phyloP scores from a whole-genome alignment of 805 yeast species.

The Pichia thaimueangensis region DNA sequence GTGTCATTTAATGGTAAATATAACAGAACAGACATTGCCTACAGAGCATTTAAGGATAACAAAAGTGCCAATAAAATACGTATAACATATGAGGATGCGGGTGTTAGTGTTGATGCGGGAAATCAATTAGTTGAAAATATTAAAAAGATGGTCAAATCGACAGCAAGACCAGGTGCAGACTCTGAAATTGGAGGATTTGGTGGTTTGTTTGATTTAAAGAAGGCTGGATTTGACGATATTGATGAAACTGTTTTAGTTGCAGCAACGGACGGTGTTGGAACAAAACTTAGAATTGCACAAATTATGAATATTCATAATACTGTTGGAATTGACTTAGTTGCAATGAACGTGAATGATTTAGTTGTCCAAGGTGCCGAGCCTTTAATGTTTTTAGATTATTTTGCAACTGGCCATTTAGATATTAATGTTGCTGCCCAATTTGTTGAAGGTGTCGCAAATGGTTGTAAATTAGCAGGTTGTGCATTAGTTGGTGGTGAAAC shows the following conservation, averaged over 20 bases:
- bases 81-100: constrained; percentile 90
- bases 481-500: constrained; percentile 99
- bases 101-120: constrained; percentile 97
- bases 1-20: constrained; percentile 71
- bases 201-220: constrained; percentile 85
- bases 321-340: constrained; percentile 98
- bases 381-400: constrained; percentile 88
- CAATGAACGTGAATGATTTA: constrained; percentile 97
- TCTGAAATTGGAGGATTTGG: constrained; percentile 99
- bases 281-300: constrained; percentile 93
- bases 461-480: constrained; percentile 92
- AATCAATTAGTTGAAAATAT: constrained; percentile 84
- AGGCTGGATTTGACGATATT: constrained; percentile 75
- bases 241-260: constrained; percentile 82
- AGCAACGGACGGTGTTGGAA: constrained; percentile 99
- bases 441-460: constrained; percentile 93
- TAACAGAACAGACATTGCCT: constrained; percentile 91
- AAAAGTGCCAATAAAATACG: constrained; percentile 26
- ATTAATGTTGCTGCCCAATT: constrained; percentile 78
- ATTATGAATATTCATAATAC: constrained; percentile 82
- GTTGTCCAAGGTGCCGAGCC: constrained; percentile 99
- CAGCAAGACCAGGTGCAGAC: constrained; percentile 94
- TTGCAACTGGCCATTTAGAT: constrained; percentile 90
- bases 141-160: constrained; percentile 84
- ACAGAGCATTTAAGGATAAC: constrained; percentile 76